Evolutionary conservation across 139 green algal genomes (phyloP), one percentile per base, ranked within the genome.

Genomic region (Eudorina sp.): DNA sequence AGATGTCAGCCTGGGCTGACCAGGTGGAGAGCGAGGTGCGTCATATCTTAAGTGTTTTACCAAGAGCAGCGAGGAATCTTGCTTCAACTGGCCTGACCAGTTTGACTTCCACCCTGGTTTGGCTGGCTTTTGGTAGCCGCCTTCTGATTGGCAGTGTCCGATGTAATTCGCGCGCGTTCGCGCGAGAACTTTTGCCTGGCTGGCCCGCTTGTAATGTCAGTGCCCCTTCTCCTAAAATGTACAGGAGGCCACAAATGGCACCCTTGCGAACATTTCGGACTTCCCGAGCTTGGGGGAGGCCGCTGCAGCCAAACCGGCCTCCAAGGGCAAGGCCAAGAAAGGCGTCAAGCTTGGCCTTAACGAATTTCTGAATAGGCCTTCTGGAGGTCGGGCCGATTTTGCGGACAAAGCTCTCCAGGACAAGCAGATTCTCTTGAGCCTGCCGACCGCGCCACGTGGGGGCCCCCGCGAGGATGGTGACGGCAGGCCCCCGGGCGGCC

Each of bases 241-340:
- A 31, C 80, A 86, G 80, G 80, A 83, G 66, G 72, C 68, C 23
- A 60, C 74, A 2, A 41, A 74, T 73, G 64, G 86, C 27, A 53
- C 86, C 53, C 38, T 85, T 48, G 48, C 70, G 0, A 84, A 93
- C 78, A 88, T 93, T 58, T 86, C 89, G 34, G 94, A 95, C 41
- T 97, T 97, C 81, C 95, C 95, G 0, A 90, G 89, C 0, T 91
- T 98, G 25, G 89, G 83, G 0, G 92, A 92, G 38, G 93, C 96
- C 23, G 86, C 74, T 36, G 93, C 85, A 34, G 83, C 53, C 45
- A 23, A 40, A 25, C 27, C 89, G 43, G 92, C 94, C 82, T 85
- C 86, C 73, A 96, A 95, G 64, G 93, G 93, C 14, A 95, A 95
- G 74, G 7, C 34, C 36, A 97, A 98, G 75, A 94, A 95, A 55